These are phyloP conservation scores for Fusarium graminum DNA, from an alignment of 2,329 filamentous ascomycete species.

Conservation along the genomic window DNA sequence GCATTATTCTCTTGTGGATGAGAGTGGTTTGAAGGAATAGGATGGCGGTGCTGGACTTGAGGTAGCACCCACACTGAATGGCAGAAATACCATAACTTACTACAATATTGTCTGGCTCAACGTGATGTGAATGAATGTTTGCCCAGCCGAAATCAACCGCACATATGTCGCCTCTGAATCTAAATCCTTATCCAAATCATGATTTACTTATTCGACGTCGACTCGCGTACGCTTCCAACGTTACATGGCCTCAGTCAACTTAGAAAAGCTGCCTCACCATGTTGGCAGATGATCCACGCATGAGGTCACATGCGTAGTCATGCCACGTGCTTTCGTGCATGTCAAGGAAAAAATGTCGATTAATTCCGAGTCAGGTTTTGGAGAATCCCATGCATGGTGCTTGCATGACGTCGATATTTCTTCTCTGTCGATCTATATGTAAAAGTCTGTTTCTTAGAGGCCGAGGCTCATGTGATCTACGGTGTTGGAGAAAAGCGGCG, in stretches of 20 bases:
- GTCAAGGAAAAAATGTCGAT: neutral
- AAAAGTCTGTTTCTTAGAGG: neutral
- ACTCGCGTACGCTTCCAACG: slow-evolving; percentile 17
- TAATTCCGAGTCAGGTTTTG: neutral
- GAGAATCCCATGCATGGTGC: slow-evolving; percentile 12
- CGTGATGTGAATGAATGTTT: slow-evolving; percentile 2
- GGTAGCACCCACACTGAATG: slow-evolving; percentile 54
- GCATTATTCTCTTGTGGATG: slow-evolving; percentile 12
- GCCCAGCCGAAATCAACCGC: neutral
- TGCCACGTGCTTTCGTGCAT: slow-evolving; percentile 34
- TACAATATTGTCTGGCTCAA: neutral
- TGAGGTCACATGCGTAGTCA: slow-evolving; percentile 43
- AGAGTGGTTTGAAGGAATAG: slow-evolving; percentile 20
- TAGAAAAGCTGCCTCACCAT: slow-evolving; percentile 26
- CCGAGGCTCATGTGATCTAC: neutral
- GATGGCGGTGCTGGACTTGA: slow-evolving; percentile 27
- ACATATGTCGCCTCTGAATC: neutral
- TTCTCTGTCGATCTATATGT: slow-evolving; percentile 12
- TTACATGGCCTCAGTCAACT: slow-evolving; percentile 14
- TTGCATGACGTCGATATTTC: slow-evolving; percentile 29
- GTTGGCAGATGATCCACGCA: slow-evolving; percentile 47
- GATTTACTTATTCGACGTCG: neutral
- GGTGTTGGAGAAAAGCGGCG: neutral
- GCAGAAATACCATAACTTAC: slow-evolving; percentile 55
- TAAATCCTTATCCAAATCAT: neutral